Evolutionary conservation across 192 early-diverging fungal species (phyloP).

Genomic region (Entrophospora sp.): DNA sequence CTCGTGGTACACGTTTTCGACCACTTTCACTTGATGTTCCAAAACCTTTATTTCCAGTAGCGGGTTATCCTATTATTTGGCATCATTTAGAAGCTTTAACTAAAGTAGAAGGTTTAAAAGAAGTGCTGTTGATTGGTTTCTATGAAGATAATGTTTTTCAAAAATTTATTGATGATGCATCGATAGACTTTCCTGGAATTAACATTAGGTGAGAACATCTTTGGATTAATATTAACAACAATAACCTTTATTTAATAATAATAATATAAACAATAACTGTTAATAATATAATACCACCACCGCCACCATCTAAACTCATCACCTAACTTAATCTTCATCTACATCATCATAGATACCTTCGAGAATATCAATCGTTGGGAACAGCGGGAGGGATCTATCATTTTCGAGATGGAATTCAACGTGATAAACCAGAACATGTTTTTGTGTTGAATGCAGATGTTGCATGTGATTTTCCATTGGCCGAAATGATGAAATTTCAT

Average conservation of each 20-base stretch:
- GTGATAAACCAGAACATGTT: conserved; percentile 82
- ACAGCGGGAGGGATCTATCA: conserved; percentile 97
- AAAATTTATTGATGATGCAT: conserved; percentile 76
- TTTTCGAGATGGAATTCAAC: conserved; percentile 95
- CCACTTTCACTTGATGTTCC: conserved; percentile 93
- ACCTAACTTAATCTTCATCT: neutral
- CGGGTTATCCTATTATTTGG: conserved; percentile 90
- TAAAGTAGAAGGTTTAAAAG: conserved; percentile 77
- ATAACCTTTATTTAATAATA: too few relatives aligned
- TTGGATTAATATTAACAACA: neutral
- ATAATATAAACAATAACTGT: too few relatives aligned
- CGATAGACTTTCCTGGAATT: conserved; percentile 79
- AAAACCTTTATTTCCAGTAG: conserved; percentile 98
- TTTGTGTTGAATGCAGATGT: conserved; percentile 98
- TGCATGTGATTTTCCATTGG: conserved; percentile 87
- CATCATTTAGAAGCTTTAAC: conserved; percentile 93
- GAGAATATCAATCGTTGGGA: conserved; percentile 94
- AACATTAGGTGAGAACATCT: conserved; percentile 59
- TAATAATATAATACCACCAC: too few relatives aligned
- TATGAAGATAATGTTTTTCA: conserved; percentile 93
- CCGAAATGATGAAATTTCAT: conserved; percentile 79
- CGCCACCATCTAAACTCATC: too few relatives aligned
- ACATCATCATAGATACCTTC: conserved; percentile 67
- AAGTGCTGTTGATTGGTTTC: conserved; percentile 94
- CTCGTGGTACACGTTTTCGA: conserved; percentile 94